Evolutionary conservation across 441 rosid genomes (phyloP), one percentile per base, ranked within the genome.

Genomic region (Syzygium syzygioides): DNA sequence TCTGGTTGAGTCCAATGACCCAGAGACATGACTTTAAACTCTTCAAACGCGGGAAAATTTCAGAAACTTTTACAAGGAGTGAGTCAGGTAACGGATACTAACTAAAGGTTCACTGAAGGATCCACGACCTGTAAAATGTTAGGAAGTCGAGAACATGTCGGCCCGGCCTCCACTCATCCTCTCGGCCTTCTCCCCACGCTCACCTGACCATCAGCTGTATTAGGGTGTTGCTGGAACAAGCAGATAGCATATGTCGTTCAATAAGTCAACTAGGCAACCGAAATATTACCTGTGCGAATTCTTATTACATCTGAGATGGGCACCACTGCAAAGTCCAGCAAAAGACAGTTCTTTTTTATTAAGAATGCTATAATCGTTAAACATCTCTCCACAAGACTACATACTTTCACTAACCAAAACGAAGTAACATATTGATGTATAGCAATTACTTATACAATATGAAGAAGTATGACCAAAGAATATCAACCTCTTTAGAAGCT

Each of bases 271-370:
- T n/a, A 3, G 64, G 71, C 25, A 60, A 87, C 23, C 23, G 14
- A 11, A 55, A 23, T 89, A 68, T 94, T 94, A 95, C 98, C 99
- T 86, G 99, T 96, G 88, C 98, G 95, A 89, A 96, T 91, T 90
- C 99, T 94, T 89, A 96, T 94, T 84, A 96, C 93, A 89, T 98
- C 97, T 13, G 97, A 88, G 86, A 98, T 91, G 55, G 99, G 98
- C 54, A 94, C 86, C 95, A 98, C 98, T 96, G 95, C 90, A 94
- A 25, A 91, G 91, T 26, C 89, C 28, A 76, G 83, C 83, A 76
- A 76, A 41, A 41, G 50, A 76, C 1, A 6, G 53, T 23, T 23
- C 8, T 41, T 48, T 41, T 25, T 41, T 11, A 76, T 76, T 41
- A 76, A 76, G 1, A 1, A 76, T 76, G n/a, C 52, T 76, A 76